Conservation (phyloP, 306 rosid genomes). For the Oxytropis ochrocephala region DNA sequence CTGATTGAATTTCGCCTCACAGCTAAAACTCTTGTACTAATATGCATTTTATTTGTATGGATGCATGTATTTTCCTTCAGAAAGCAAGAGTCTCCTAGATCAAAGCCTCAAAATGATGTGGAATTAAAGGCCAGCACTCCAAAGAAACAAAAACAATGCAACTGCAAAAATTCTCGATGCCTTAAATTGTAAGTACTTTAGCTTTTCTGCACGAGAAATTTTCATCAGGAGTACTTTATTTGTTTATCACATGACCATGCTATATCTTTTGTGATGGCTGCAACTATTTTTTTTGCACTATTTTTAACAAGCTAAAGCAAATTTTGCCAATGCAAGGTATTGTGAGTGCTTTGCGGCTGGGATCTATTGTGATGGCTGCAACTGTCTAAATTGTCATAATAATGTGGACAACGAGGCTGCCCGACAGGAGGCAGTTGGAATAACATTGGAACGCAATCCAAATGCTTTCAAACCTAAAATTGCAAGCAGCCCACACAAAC, state of each 20-base stretch:
- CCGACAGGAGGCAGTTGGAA: constrained; percentile 58
- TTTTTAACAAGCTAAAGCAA: constrained; percentile 7
- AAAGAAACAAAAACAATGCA: constrained; percentile 83
- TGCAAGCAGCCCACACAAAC: constrained; percentile 57
- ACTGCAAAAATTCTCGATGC: constrained; percentile 87
- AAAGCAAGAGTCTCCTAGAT: constrained; percentile 66
- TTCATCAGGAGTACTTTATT: neutral
- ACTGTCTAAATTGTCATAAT: constrained; percentile 65
- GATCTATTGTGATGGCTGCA: constrained; percentile 72
- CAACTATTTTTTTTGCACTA: neutral
- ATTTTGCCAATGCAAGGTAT: constrained; percentile 47
- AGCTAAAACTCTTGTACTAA: neutral
- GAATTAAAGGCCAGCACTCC: constrained; percentile 69
- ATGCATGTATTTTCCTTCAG: constrained; percentile 37
- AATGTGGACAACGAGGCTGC: constrained; percentile 63
- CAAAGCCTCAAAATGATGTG: constrained; percentile 34
- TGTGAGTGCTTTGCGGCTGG: constrained; percentile 86
- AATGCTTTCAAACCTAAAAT: constrained; percentile 80
- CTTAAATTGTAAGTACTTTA: constrained; percentile 75
- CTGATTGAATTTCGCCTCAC: neutral
- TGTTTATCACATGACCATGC: neutral
- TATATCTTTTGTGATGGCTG: too few species aligned
- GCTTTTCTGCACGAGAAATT: neutral
- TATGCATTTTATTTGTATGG: constrained; percentile 9
- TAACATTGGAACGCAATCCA: constrained; percentile 68